Base-by-base conservation (phyloP, 495 filamentous ascomycete species). In the Apiosordaria backusii region DNA sequence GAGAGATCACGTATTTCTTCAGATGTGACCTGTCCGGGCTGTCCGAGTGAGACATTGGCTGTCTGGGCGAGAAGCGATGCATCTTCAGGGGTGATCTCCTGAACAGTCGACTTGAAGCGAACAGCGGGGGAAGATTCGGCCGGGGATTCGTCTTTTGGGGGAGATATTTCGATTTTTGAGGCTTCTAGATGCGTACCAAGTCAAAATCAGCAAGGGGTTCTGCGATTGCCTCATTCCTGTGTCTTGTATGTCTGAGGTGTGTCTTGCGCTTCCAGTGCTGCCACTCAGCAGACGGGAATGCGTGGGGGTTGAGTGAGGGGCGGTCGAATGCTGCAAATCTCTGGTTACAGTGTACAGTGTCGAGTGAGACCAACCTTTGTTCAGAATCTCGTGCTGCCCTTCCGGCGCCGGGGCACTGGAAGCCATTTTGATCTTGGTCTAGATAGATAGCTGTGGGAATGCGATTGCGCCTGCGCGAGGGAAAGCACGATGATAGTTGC, bases 101-200 rank as follows among this genome's bases (percentile, higher is more conserved):
- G 87, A 67, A 89, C 82, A 50, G 76, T 74, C 18, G 90, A 89
- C 53, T 89, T 90, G 77, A 97, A 97, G 66, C 92, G 90, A 62
- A 97, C 93, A 24, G 83, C 76, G 76, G 85, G 77, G 63, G 18
- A 22, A 61, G 25, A 40, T 21, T 79, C 75, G 5, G 61, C 26
- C 40, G 64, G 62, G 15, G 61, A 52, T 50, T 50, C 55, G 50
- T 58, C 58, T 61, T 13, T 45, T 61, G 24, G 27, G 3, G 62
- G 58, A 50, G 73, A 63, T 65, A 68, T 57, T 61, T 68, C 65
- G 63, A 58, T 25, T 57, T 59, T 23, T 35, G 23, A 24, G 7
- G 53, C 22, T 7, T 61, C 52, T 67, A 24, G n/a, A 24, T 29
- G 23, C 16, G 35, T 60, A 19, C 50, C 29, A 60, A 19, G 24